These are phyloP conservation scores for Backusella sp. DNA, from an alignment of 192 early-diverging fungal species.

Conservation along the genomic window DNA sequence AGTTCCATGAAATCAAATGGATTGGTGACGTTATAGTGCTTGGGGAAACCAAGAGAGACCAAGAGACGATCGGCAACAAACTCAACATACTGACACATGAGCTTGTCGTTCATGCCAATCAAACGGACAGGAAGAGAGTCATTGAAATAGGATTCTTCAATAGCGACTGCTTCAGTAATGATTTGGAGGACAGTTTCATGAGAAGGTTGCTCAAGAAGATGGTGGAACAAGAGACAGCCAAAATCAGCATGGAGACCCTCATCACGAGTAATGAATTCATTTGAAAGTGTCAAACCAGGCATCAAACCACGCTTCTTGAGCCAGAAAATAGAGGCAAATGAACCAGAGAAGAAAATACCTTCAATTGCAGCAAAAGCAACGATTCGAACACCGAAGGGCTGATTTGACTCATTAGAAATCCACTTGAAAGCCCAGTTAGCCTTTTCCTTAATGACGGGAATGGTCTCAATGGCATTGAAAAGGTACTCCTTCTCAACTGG, in stretches of 20 bases:
- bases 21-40: conserved; percentile 82
- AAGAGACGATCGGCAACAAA: conserved; percentile 95
- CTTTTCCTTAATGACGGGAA: conserved; percentile 92
- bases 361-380: conserved; percentile 97
- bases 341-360: conserved; percentile 96
- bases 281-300: conserved; percentile 95
- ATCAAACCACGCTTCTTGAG: conserved; percentile 97
- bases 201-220: conserved; percentile 71
- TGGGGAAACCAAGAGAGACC: conserved; percentile 80
- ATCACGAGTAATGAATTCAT: conserved; percentile 95
- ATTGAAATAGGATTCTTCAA: conserved; percentile 92
- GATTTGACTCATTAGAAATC: conserved; percentile 63
- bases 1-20: conserved; percentile 99
- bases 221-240: conserved; percentile 88
- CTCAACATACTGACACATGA: conserved; percentile 96
- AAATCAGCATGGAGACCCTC: conserved; percentile 97
- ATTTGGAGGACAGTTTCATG: conserved; percentile 62
- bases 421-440: conserved; percentile 94
- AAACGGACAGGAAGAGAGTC: conserved; percentile 86
- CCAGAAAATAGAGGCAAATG: conserved; percentile 98
- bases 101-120: conserved; percentile 91
- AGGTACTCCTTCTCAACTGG: conserved; percentile 73
- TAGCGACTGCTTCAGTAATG: conserved; percentile 81
- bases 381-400: conserved; percentile 86
- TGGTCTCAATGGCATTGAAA: conserved; percentile 90